phyloP scores from a whole-genome alignment of 1,139 yeast species.

The Magnusiomyces sp. region DNA sequence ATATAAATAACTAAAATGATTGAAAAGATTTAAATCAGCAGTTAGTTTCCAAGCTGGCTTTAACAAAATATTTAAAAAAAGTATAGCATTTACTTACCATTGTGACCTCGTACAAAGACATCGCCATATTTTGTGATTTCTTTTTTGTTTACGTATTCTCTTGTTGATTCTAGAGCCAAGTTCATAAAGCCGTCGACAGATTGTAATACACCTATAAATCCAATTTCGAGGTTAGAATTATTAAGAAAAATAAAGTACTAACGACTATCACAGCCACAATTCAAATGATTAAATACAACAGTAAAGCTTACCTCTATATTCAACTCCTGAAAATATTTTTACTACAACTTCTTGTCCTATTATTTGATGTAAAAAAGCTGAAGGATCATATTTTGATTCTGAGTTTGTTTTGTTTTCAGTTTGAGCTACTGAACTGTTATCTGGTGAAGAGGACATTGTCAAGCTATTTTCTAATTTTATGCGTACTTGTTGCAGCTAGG shows the following conservation, averaged over 20 bases:
- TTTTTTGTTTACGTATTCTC: constrained; percentile 54
- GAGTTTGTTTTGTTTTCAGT: too few relatives aligned
- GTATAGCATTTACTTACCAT: constrained; percentile 40
- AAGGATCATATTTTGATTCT: constrained; percentile 31
- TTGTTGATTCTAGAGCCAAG: constrained; percentile 71
- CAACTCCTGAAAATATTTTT: constrained; percentile 78
- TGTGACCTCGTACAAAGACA: constrained; percentile 90
- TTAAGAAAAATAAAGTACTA: too few relatives aligned
- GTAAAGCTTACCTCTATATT: constrained; percentile 47
- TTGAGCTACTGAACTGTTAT: too few relatives aligned
- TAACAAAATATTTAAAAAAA: neutral
- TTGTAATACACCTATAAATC: constrained; percentile 49
- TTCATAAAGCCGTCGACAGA: constrained; percentile 98
- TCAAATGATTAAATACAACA: too few relatives aligned
- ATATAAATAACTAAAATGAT: constrained; percentile 21
- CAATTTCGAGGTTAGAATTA: neutral
- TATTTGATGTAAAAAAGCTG: constrained; percentile 71
- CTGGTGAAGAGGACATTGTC: too few relatives aligned
- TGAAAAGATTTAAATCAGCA: neutral
- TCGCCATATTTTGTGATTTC: constrained; percentile 64
- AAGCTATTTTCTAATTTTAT: too few relatives aligned
- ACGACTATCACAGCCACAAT: too few relatives aligned
- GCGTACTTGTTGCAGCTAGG: too few relatives aligned
- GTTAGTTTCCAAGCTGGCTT: neutral
- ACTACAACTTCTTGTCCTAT: constrained; percentile 77